phyloP scores from a whole-genome alignment of 208 protist genomes.

The Endotrypanum monterogeii region DNA sequence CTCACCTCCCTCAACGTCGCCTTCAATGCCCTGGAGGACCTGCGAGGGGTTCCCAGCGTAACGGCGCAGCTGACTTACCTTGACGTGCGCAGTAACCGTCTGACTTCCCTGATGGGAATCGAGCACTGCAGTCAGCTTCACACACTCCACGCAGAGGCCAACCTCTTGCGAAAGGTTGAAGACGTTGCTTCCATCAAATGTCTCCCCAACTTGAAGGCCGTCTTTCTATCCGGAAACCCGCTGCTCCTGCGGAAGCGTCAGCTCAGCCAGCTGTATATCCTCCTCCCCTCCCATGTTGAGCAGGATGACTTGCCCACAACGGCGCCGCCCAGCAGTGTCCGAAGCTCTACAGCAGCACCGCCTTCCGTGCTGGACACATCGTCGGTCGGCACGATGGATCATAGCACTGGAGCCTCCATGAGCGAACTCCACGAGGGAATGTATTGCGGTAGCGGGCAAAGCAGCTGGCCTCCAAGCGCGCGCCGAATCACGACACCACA shows the following conservation, averaged over 20 bases:
- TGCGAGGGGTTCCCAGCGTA: conserved; percentile 52
- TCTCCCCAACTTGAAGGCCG: conserved; percentile 30
- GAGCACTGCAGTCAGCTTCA: conserved; percentile 55
- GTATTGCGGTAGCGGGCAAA: not conserved
- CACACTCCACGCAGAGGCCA: conserved; percentile 55
- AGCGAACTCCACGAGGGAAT: conserved; percentile 4
- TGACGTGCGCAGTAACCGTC: conserved; percentile 58
- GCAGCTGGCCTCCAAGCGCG: conserved; percentile 12
- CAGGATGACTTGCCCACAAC: conserved; percentile 45
- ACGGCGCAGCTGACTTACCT: conserved; percentile 52
- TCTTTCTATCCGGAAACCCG: conserved; percentile 68
- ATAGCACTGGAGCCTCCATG: conserved; percentile 8
- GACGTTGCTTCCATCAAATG: conserved; percentile 39
- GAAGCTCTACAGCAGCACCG: conserved; percentile 32
- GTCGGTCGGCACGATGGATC: conserved; percentile 27
- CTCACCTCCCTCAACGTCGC: conserved; percentile 66
- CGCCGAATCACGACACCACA: not conserved
- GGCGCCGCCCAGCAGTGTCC: conserved; percentile 23
- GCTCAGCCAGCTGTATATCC: conserved; percentile 31
- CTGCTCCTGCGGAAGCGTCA: conserved; percentile 49
- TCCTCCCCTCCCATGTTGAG: conserved; percentile 44
- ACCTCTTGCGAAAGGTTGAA: conserved; percentile 57
- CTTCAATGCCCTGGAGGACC: conserved; percentile 66
- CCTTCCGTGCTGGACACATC: conserved; percentile 24
- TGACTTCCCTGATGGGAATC: conserved; percentile 50